Evolutionary conservation across 257 asterid genomes (phyloP).

Genomic region (Solanum habrochaites): DNA sequence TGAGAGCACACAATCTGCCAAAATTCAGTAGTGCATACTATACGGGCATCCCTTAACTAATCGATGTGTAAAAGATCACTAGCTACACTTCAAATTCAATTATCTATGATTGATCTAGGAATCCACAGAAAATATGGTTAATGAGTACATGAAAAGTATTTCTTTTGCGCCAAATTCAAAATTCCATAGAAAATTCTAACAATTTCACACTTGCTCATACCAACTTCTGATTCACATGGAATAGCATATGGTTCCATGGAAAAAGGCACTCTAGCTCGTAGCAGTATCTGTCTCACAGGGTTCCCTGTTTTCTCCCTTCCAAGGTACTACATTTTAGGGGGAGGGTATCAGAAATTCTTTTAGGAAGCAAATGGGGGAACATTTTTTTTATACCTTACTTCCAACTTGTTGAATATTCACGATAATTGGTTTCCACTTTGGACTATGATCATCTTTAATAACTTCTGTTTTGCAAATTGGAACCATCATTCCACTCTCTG

Average conservation of each 20-base stretch:
- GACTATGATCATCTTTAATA: slow-evolving; percentile 67
- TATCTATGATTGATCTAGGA: neutral
- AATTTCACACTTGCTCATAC: neutral
- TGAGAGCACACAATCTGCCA: neutral
- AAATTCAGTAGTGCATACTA: neutral
- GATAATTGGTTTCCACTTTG: slow-evolving; percentile 69
- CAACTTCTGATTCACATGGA: neutral
- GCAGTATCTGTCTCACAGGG: neutral
- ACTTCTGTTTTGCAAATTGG: slow-evolving; percentile 98
- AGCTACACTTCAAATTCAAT: neutral
- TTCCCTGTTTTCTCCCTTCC: neutral
- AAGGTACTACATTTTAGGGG: neutral
- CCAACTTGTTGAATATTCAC: slow-evolving; percentile 89
- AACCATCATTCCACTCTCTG: slow-evolving; percentile 53
- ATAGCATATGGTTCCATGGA: neutral
- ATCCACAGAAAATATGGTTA: neutral
- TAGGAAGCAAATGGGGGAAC: neutral
- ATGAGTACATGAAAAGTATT: neutral
- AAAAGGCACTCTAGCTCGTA: neutral
- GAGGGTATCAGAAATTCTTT: neutral
- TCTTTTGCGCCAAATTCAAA: neutral
- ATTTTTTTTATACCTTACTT: slow-evolving; percentile 62
- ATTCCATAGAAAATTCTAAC: neutral
- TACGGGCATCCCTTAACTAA: neutral
- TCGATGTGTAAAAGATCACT: neutral